Base-by-base conservation (phyloP, 2,329 filamentous ascomycete species). In the Neonectria faginata region DNA sequence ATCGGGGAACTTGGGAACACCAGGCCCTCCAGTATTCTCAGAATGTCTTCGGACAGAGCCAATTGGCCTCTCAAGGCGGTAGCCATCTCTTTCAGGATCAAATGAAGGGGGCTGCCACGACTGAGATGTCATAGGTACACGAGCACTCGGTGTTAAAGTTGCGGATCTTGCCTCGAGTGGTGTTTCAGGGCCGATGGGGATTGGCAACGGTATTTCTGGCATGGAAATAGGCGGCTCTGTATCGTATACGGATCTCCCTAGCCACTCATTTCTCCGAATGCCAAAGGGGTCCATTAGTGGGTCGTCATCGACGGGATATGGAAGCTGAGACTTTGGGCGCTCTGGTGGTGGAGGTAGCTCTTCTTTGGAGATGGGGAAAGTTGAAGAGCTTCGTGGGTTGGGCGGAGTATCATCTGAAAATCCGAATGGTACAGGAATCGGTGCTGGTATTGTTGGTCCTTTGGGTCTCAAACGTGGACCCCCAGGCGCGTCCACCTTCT, bases 11-110 rank as follows among this genome's bases (percentile, higher is more conserved):
- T 81, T 79, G 11, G 80, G 76, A 7, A 84, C 59, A 60, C 72
- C 60, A 45, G 64, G 47, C 31, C 70, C 45, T 58, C 71, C 73
- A 31, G 67, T 64, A 47, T 74, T 75, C 64, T 90, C 85, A 0
- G 86, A 86, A 70, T 85, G 87, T 6, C 85, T 83, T 45, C 86
- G 80, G 69, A 84, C 88, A 1, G 83, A 79, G 3, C 82, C 80
- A 22, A 84, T 73, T 6, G 80, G 77, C 42, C 79, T 77, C n/a
- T 83, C 81, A 8, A 77, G 68, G 29, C 72, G 72, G 14, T 74
- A 64, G 2, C 73, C 71, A 47, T 80, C 76, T 55, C 77, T 71
- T 60, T 73, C 68, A 52, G 81, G 83, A 45, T 84, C 80, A 57
- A 85, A 85, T 5, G 78, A 73, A 5, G 79, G 75, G 2, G 83